A percentile compares a stretch with the other conserved stretches of the same genome.
These are phyloP conservation scores for Firmiana major DNA, from an alignment of 345 rosid species.

Conservation along the genomic window DNA sequence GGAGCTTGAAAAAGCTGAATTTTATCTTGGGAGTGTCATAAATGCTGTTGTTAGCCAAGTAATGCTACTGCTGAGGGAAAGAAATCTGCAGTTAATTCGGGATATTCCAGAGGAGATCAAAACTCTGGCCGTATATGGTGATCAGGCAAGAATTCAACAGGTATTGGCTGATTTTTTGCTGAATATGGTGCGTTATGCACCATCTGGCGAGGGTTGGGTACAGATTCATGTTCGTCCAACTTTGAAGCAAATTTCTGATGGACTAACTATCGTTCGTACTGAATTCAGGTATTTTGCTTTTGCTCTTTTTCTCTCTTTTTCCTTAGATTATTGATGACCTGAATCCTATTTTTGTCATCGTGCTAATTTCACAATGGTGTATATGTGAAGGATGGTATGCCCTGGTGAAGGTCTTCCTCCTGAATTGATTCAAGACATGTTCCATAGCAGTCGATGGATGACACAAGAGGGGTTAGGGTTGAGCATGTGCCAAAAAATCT, in stretches of 20 bases:
- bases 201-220: constrained; percentile 79
- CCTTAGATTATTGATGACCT: neutral
- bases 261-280: constrained; percentile 39
- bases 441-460: constrained; percentile 70
- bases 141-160: constrained; percentile 89
- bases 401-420: constrained; percentile 95
- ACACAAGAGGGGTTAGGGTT: constrained; percentile 84
- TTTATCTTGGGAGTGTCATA: constrained; percentile 77
- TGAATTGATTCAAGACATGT: constrained; percentile 91
- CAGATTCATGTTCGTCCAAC: constrained; percentile 76
- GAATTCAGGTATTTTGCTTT: constrained; percentile 68
- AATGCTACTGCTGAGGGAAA: constrained; percentile 68
- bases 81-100: constrained; percentile 80
- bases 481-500: constrained; percentile 87
- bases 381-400: constrained; percentile 70
- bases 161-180: constrained; percentile 83
- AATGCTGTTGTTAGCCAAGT: constrained; percentile 97
- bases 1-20: constrained; percentile 76
- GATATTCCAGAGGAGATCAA: constrained; percentile 95
- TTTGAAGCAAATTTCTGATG: constrained; percentile 53
- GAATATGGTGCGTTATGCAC: constrained; percentile 78
- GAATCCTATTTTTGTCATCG: neutral
- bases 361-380: neutral
- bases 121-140: constrained; percentile 75
- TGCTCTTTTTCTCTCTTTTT: neutral